These are phyloP conservation scores for Solanum dulcamara DNA, from an alignment of 257 asterid genomes.

Conservation along the genomic window DNA sequence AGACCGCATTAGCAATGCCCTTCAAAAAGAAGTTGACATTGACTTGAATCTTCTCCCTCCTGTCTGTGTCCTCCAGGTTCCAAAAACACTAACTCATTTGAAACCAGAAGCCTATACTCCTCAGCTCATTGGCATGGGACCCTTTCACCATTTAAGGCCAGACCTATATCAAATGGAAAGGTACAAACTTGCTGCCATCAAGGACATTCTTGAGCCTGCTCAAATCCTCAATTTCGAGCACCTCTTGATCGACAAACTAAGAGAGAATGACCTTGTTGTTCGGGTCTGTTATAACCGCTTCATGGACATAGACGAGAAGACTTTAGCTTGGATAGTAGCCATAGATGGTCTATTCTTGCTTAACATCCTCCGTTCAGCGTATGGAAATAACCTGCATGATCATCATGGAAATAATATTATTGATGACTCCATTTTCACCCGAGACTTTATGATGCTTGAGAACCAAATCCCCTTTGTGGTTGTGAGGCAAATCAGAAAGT, in stretches of 20 bases:
- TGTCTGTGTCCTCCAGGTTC: slow-evolving; percentile 27
- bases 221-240: slow-evolving; percentile 8
- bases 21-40: slow-evolving; percentile 7
- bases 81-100: slow-evolving; percentile 8
- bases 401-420: background rate
- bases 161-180: slow-evolving; percentile 35
- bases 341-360: slow-evolving; percentile 35
- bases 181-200: slow-evolving; percentile 27
- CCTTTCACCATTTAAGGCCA: slow-evolving; percentile 36
- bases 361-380: background rate
- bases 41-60: slow-evolving; percentile 22
- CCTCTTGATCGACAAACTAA: slow-evolving; percentile 12
- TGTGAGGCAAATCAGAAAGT: slow-evolving; percentile 8
- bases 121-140: slow-evolving; percentile 29
- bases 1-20: slow-evolving; percentile 14
- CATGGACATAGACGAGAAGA: slow-evolving; percentile 24
- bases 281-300: slow-evolving; percentile 29
- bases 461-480: slow-evolving; percentile 29
- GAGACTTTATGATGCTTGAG: slow-evolving; percentile 33
- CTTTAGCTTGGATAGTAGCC: slow-evolving; percentile 34
- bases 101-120: slow-evolving; percentile 40
- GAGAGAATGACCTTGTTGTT: slow-evolving; percentile 14
- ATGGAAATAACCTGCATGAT: background rate
- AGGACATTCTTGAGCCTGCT: slow-evolving; percentile 7
- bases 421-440: slow-evolving; percentile 6